Evolutionary conservation across 768 basidiomycete species (phyloP).

Genomic region (Heimioporus sp.): DNA sequence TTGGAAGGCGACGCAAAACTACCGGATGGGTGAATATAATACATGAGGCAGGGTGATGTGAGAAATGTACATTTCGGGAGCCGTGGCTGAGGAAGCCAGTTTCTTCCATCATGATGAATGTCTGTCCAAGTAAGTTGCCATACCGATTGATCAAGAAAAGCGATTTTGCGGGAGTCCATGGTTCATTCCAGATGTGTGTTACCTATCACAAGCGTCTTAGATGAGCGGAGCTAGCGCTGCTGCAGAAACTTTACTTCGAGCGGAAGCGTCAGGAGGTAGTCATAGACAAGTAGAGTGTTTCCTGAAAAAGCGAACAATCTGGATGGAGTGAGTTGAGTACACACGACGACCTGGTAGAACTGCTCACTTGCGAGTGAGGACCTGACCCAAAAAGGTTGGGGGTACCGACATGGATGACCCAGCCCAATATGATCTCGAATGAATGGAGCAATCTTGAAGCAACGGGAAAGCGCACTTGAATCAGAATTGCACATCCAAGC

Average conservation of each 20-base stretch:
- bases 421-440: too few relatives aligned
- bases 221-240: too few relatives aligned
- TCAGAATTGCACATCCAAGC: too few relatives aligned
- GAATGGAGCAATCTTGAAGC: too few relatives aligned
- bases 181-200: constrained; percentile 14
- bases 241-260: constrained; percentile 21
- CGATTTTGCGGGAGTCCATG: constrained; percentile 9
- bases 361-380: neutral
- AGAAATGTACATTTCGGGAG: constrained; percentile 10
- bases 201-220: constrained; percentile 8
- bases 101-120: constrained; percentile 21
- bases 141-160: constrained; percentile 15
- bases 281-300: constrained; percentile 23
- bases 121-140: constrained; percentile 17
- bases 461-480: too few relatives aligned
- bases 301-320: constrained; percentile 18
- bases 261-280: constrained; percentile 24
- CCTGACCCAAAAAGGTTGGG: neutral
- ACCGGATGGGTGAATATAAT: too few relatives aligned
- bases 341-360: too few relatives aligned
- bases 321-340: neutral
- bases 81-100: constrained; percentile 14
- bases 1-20: too few relatives aligned
- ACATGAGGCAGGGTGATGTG: too few relatives aligned
- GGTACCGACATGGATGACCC: constrained; percentile 3